Base-by-base conservation (phyloP, 805 yeast species). In the Debaryomyces castellii region DNA sequence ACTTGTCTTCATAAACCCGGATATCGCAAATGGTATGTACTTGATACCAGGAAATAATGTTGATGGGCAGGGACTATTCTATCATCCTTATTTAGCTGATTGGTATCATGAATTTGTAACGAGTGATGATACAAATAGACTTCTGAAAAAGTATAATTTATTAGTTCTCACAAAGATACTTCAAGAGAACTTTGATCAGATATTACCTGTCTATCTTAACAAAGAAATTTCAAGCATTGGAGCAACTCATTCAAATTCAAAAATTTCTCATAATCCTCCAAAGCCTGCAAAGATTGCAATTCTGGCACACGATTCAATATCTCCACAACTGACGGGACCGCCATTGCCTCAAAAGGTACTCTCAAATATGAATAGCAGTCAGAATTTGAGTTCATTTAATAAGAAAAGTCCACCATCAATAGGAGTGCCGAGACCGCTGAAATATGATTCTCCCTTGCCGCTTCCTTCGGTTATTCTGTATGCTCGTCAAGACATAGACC, bases 11-110 rank as follows among this genome's bases (percentile, higher is more conserved):
- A 78, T 90, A 9, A 72, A 76, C 17, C 82, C 85, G 2, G 74
- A 81, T n/a, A 68, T 67, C 28, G 57, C 64, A 20, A 60, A 58
- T 11, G 71, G 72, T 65, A 59, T 71, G 28, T 52, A 41, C 37
- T 60, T 85, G 14, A 71, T 71, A 34, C 85, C 90, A 0, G 84
- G 85, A 21, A 83, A 81, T 51, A 72, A 78, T 53, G 78, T 88
- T 3, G 96, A 87, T 61, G 64, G 79, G 11, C 86, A 76, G 62
- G 97, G 97, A 1, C 65, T 69, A 39, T 75, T 89, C 43, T 86
- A 83, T 58, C 84, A 85, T 53, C 92, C 94, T 0, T 76, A 74
- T 45, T 61, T 87, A 36, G 63, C 83, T n/a, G 68, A 65, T 22
- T 87, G 95, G 96, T 55, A 45, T 36, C 49, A 49, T 10, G 47